A percentile compares a stretch with the other conserved stretches of the same genome.
phyloP scores from a whole-genome alignment of 176 grass and related monocot genomes.

The Tillandsia fasciculata region DNA sequence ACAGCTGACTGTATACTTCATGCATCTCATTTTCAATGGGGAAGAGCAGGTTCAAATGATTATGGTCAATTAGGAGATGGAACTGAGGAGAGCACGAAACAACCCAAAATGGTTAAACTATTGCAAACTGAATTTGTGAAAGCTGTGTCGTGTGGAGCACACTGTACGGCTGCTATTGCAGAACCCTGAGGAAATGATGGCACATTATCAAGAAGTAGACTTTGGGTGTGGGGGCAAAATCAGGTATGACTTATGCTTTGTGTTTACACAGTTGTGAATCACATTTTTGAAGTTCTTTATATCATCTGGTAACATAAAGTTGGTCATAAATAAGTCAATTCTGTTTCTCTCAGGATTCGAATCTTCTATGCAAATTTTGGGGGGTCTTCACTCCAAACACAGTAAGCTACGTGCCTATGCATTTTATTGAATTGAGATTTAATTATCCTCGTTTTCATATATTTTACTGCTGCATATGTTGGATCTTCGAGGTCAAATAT shows the following conservation, averaged over 20 bases:
- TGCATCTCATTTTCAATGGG: too few relatives aligned
- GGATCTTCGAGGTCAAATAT: too few relatives aligned
- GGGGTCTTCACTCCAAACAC: slow-evolving; percentile 83
- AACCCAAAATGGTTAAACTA: slow-evolving; percentile 60
- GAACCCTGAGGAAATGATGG: slow-evolving; percentile 78
- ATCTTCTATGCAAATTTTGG: slow-evolving; percentile 73
- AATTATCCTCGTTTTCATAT: not conserved
- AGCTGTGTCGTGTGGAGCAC: slow-evolving; percentile 90
- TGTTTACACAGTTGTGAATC: not conserved
- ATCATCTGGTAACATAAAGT: not conserved
- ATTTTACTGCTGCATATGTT: too few relatives aligned
- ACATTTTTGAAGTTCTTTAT: not conserved
- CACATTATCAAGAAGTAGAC: slow-evolving; percentile 49
- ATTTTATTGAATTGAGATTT: not conserved
- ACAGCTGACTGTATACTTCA: not conserved
- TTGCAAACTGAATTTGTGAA: slow-evolving; percentile 75
- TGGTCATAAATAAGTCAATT: slow-evolving; percentile 13
- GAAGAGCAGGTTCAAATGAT: slow-evolving; percentile 67
- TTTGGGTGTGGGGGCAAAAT: slow-evolving; percentile 99
- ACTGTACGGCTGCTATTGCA: slow-evolving; percentile 89
- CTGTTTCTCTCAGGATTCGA: slow-evolving; percentile 53
- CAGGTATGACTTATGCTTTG: slow-evolving; percentile 32
- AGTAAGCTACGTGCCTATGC: slow-evolving; percentile 30
- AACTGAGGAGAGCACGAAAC: slow-evolving; percentile 62
- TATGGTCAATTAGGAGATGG: slow-evolving; percentile 98